A percentile compares a stretch with the other conserved stretches of the same genome.
Conservation (phyloP, 2,329 filamentous ascomycete species). For the Shiraia sp. region DNA sequence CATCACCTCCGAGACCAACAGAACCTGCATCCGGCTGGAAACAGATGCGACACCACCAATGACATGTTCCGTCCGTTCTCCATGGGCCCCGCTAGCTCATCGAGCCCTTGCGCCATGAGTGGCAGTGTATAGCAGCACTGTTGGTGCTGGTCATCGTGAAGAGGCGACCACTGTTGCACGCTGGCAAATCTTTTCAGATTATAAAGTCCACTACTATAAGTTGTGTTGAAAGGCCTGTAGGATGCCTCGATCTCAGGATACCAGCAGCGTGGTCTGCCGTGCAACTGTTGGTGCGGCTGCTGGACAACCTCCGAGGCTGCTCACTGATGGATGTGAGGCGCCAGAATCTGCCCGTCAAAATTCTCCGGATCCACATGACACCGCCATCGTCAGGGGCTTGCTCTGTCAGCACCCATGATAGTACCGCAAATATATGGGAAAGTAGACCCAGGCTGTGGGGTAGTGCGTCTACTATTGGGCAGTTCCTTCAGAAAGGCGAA, state of each 20-base stretch:
- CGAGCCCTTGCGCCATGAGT: neutral
- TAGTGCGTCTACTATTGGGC: too few relatives aligned
- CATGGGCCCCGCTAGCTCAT: neutral
- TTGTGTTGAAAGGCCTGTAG: too few relatives aligned
- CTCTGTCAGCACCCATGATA: slow-evolving; percentile 12
- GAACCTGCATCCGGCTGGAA: slow-evolving; percentile 1
- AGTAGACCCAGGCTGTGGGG: too few relatives aligned
- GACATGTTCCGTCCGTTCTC: neutral
- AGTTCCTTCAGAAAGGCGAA: neutral
- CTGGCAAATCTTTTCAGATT: too few relatives aligned
- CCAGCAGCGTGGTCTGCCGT: too few relatives aligned
- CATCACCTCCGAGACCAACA: slow-evolving; percentile 13
- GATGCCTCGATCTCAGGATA: too few relatives aligned
- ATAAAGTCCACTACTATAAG: too few relatives aligned
- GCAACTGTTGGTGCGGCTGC: too few relatives aligned
- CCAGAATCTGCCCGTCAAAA: slow-evolving; percentile 26
- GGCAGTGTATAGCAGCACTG: slow-evolving; percentile 1
- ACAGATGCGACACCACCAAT: slow-evolving; percentile 4
- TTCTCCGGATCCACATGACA: slow-evolving; percentile 30
- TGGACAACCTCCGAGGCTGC: slow-evolving; percentile 12
- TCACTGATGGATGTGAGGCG: too few relatives aligned
- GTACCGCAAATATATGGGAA: too few relatives aligned
- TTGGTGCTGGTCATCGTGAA: neutral
- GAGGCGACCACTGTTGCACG: neutral
- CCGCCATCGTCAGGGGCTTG: slow-evolving; percentile 11